phyloP scores from a whole-genome alignment of 1,139 yeast species.

The Scheffersomyces parashehatae region DNA sequence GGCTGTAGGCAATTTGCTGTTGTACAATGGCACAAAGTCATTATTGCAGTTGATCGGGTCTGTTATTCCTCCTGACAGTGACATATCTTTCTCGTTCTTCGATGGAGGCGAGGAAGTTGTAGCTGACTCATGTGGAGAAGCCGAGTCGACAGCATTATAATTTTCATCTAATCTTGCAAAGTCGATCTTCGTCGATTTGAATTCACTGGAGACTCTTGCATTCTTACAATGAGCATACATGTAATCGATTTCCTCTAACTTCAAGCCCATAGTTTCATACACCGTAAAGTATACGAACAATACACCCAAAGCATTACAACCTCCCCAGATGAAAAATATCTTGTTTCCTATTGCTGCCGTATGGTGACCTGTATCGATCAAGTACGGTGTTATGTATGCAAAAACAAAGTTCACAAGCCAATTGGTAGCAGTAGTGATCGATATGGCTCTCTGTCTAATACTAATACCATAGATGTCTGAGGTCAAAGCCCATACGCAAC shows the following conservation, averaged over 20 bases:
- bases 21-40: constrained; percentile 4
- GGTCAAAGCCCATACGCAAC: constrained; percentile 73
- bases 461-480: constrained; percentile 75
- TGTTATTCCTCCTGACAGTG: constrained; percentile 3
- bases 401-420: constrained; percentile 77
- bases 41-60: constrained; percentile 6
- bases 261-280: constrained; percentile 49
- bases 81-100: constrained; percentile 8
- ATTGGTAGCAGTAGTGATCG: constrained; percentile 71
- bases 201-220: constrained; percentile 44
- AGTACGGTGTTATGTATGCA: constrained; percentile 70
- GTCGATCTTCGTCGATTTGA: constrained; percentile 40
- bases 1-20: neutral
- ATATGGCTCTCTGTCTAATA: constrained; percentile 73
- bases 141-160: constrained; percentile 8
- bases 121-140: constrained; percentile 6
- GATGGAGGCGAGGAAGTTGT: neutral
- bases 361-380: constrained; percentile 63
- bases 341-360: constrained; percentile 65
- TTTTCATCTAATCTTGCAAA: constrained; percentile 18
- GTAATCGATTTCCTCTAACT: constrained; percentile 48
- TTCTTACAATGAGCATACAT: constrained; percentile 41
- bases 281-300: constrained; percentile 41
- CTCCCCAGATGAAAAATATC: constrained; percentile 77
- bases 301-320: constrained; percentile 55